Evolutionary conservation across 2,329 filamentous ascomycete species (phyloP).

Genomic region (Exutisphaerella laricina): DNA sequence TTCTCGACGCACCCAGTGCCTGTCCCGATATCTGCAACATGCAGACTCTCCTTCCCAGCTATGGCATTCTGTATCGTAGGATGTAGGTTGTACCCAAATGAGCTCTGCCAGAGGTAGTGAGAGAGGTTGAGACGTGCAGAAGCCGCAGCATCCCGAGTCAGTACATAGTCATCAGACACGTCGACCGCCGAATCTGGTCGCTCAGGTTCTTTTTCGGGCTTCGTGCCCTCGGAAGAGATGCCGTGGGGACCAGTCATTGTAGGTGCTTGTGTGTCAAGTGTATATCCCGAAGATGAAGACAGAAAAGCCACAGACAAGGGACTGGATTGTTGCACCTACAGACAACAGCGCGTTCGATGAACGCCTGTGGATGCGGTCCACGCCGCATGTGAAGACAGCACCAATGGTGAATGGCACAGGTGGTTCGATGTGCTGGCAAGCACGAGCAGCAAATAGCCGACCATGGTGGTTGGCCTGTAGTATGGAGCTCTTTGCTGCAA

Average conservation of each 20-base stretch:
- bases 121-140: conserved; percentile 20
- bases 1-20: conserved; percentile 16
- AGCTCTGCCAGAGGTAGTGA: conserved; percentile 23
- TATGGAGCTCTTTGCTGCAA: too few species aligned
- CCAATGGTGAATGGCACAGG: too few species aligned
- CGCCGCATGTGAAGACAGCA: too few species aligned
- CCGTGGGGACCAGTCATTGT: conserved; percentile 6
- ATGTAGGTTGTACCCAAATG: conserved; percentile 20
- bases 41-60: conserved; percentile 13
- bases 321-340: neutral
- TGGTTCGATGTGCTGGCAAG: too few species aligned
- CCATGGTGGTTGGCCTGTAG: too few species aligned
- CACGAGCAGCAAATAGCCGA: too few species aligned
- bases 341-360: neutral
- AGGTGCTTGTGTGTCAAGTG: neutral
- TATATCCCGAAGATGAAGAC: too few species aligned
- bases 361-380: too few species aligned
- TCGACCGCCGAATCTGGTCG: conserved; percentile 20
- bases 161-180: conserved; percentile 19
- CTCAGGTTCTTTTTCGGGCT: conserved; percentile 4
- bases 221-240: neutral
- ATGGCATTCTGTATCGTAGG: conserved; percentile 16
- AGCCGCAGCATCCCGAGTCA: conserved; percentile 20
- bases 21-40: conserved; percentile 18
- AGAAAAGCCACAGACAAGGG: neutral